These are phyloP conservation scores for Pseudocercospora crystallina DNA, from an alignment of 2,329 filamentous ascomycete genomes.

Conservation along the genomic window DNA sequence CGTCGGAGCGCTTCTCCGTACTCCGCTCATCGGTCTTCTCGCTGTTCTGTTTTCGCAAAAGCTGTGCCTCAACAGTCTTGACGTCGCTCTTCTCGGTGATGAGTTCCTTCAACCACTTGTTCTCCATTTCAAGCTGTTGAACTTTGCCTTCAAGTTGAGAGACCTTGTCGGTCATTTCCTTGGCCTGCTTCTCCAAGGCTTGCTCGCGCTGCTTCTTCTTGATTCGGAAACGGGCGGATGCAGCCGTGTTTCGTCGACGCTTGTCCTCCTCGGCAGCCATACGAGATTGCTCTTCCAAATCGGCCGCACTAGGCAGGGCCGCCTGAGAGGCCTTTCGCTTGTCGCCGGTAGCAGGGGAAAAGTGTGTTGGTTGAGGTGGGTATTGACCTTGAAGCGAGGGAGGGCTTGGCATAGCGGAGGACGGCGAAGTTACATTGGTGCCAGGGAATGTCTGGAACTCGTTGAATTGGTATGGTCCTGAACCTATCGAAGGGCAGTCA, in stretches of 20 bases:
- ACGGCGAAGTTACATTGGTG: constrained; percentile 25
- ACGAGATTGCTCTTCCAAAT: constrained; percentile 48
- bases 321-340: constrained; percentile 49
- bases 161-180: constrained; percentile 53
- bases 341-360: constrained; percentile 35
- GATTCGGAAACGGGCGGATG: constrained; percentile 54
- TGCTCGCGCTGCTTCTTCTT: constrained; percentile 58
- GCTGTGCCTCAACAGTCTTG: constrained; percentile 26
- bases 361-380: constrained; percentile 25
- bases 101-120: constrained; percentile 53
- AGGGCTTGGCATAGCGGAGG: constrained; percentile 28
- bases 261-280: constrained; percentile 54
- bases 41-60: constrained; percentile 19
- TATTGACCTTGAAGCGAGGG: constrained; percentile 30
- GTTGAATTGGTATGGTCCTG: constrained; percentile 46
- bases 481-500: constrained; percentile 9
- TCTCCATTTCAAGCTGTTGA: constrained; percentile 53
- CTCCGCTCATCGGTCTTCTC: constrained; percentile 30
- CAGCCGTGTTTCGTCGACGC: constrained; percentile 54
- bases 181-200: constrained; percentile 51
- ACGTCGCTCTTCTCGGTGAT: constrained; percentile 51
- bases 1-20: constrained; percentile 32
- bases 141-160: constrained; percentile 46
- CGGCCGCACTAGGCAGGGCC: constrained; percentile 32
- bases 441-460: constrained; percentile 45